These are phyloP conservation scores for Melampsora americana DNA, from an alignment of 1,284 basidiomycete genomes.

Conservation along the genomic window DNA sequence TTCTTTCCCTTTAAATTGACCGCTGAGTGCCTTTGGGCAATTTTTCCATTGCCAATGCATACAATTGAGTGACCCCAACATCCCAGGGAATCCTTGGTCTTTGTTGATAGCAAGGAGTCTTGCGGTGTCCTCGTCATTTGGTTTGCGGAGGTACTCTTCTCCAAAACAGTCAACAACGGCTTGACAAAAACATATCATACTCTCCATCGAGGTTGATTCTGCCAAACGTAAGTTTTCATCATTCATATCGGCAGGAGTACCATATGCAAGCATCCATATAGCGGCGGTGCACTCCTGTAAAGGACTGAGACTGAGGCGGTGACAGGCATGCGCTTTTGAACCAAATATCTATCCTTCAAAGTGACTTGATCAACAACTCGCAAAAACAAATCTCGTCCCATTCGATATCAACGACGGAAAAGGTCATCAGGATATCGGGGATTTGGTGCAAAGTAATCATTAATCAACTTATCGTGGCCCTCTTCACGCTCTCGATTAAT, in stretches of 20 bases:
- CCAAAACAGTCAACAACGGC: not conserved
- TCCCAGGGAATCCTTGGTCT: conserved; percentile 6
- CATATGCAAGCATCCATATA: not conserved
- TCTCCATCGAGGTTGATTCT: not conserved
- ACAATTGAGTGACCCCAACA: not conserved
- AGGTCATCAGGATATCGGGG: too few relatives aligned
- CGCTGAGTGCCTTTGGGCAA: too few relatives aligned
- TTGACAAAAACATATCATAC: not conserved
- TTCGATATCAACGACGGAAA: not conserved
- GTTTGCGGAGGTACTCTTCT: not conserved
- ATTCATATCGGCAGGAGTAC: too few relatives aligned
- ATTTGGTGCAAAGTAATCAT: too few relatives aligned
- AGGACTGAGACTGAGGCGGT: not conserved
- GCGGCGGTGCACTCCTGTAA: not conserved
- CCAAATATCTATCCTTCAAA: not conserved
- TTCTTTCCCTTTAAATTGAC: too few relatives aligned
- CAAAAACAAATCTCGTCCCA: not conserved
- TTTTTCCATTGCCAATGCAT: conserved; percentile 34
- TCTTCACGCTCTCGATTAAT: too few relatives aligned
- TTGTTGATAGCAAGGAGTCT: not conserved
- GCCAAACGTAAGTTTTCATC: not conserved
- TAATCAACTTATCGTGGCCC: too few relatives aligned
- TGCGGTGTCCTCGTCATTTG: not conserved
- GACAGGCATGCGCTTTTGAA: not conserved
- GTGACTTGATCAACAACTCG: not conserved